These are phyloP conservation scores for Geranium rotundifolium DNA, from an alignment of 345 rosid genomes.

Conservation along the genomic window DNA sequence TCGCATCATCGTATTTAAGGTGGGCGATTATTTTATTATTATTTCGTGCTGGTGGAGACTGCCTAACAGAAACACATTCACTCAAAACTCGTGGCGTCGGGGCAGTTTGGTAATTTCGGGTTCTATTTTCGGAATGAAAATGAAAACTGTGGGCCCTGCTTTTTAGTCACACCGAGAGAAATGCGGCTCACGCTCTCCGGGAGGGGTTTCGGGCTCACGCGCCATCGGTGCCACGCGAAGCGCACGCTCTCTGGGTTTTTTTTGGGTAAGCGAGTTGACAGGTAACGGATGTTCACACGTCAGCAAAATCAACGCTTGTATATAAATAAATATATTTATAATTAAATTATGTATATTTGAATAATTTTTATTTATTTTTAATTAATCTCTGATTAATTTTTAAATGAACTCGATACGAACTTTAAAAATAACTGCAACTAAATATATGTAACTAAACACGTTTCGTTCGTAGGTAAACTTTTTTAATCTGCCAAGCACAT, in stretches of 20 bases:
- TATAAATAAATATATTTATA: too few species aligned
- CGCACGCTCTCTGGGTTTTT: not conserved
- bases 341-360: too few species aligned
- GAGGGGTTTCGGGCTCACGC: not conserved
- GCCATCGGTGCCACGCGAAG: not conserved
- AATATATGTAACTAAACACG: too few species aligned
- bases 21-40: too few species aligned
- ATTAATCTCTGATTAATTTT: too few species aligned
- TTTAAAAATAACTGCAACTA: too few species aligned
- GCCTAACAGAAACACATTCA: not conserved
- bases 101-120: not conserved
- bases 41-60: not conserved
- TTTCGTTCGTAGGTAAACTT: too few species aligned
- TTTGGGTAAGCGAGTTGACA: not conserved
- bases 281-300: not conserved
- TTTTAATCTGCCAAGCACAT: too few species aligned
- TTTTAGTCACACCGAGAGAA: not conserved
- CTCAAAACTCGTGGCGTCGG: not conserved
- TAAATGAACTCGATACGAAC: too few species aligned
- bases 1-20: too few species aligned
- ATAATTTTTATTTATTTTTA: too few species aligned
- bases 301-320: not conserved
- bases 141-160: not conserved
- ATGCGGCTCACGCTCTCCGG: not conserved
- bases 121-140: too few species aligned